Evolutionary conservation across 805 yeast species (phyloP), one percentile per base, ranked within the genome.

Genomic region (Citeromyces nyonsensis): DNA sequence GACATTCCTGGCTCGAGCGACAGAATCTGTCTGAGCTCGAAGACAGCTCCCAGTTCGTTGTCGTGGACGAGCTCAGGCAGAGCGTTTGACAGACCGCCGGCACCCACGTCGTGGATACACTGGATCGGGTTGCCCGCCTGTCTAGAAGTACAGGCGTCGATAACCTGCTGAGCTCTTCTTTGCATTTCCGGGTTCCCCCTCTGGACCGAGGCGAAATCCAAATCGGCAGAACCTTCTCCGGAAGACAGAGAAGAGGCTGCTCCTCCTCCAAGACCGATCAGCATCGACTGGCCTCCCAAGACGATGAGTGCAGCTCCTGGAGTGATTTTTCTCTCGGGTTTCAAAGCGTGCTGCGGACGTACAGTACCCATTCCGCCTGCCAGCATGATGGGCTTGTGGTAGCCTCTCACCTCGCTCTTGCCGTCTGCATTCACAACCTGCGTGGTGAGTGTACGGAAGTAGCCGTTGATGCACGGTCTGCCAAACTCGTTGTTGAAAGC

Each of bases 161-260:
- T 88, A 29, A 91, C 99, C 66, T 84, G 91, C 58, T 91, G 99
- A 22, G 97, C 95, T 53, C 99, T 79, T 61, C 98, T 82, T 61
- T 91, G 95, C 80, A 91, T 86, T 60, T 91, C 99, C 12, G 99
- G 97, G 59, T 91, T 91, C 36, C 97, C 98, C 64, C 99, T 78
- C 63, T 91, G 99, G 27, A 91, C 99, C 12, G 97, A 86, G 9
- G 98, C 98, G 59, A 85, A 91, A 64, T 91, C 99, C 47, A 91
- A 70, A 42, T 78, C 94, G 22, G 94, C 97, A 27, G 94, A 81
- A 33, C 91, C 95, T 53, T 83, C 95, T 45, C 96, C 95, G 15
- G 95, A 81, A n/a, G 94, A 73, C 32, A 86, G 73, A 10, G 95
- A 82, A 3, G 98, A 91, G 5, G 98, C 98, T 28, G 99, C 99